A percentile compares a stretch with the other conserved stretches of the same genome.
phyloP scores from a whole-genome alignment of 345 rosid genomes.

The Populus alba region DNA sequence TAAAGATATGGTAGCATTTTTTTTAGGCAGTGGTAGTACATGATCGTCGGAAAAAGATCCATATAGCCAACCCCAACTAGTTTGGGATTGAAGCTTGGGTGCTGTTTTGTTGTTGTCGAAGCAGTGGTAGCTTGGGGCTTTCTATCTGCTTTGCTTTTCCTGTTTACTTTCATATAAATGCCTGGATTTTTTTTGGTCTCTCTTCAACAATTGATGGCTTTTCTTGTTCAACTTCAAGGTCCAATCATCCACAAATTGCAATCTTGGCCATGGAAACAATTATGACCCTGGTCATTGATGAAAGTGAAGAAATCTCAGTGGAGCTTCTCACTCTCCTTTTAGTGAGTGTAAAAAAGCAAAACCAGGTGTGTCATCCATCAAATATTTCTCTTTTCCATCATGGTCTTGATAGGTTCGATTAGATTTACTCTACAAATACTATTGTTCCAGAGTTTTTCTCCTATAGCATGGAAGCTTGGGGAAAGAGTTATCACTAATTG shows the following conservation, averaged over 20 bases:
- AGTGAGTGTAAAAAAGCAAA: slow-evolving; percentile 56
- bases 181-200: not conserved
- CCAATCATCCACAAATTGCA: slow-evolving; percentile 50
- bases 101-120: not conserved
- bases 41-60: not conserved
- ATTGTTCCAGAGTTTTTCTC: slow-evolving; percentile 44
- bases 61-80: not conserved
- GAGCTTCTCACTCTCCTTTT: slow-evolving; percentile 58
- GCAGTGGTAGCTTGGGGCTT: not conserved
- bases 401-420: not conserved
- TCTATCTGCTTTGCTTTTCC: not conserved
- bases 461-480: slow-evolving; percentile 50
- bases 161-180: not conserved
- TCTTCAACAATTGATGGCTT: slow-evolving; percentile 12
- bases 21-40: not conserved
- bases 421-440: slow-evolving; percentile 6
- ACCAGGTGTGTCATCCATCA: slow-evolving; percentile 45
- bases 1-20: not conserved
- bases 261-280: slow-evolving; percentile 63
- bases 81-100: not conserved
- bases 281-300: slow-evolving; percentile 63
- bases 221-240: slow-evolving; percentile 35
- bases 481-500: slow-evolving; percentile 57
- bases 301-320: slow-evolving; percentile 56
- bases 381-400: not conserved